These are phyloP conservation scores for Ceratocystis ficicola DNA, from an alignment of 2,329 filamentous ascomycete genomes.

Conservation along the genomic window DNA sequence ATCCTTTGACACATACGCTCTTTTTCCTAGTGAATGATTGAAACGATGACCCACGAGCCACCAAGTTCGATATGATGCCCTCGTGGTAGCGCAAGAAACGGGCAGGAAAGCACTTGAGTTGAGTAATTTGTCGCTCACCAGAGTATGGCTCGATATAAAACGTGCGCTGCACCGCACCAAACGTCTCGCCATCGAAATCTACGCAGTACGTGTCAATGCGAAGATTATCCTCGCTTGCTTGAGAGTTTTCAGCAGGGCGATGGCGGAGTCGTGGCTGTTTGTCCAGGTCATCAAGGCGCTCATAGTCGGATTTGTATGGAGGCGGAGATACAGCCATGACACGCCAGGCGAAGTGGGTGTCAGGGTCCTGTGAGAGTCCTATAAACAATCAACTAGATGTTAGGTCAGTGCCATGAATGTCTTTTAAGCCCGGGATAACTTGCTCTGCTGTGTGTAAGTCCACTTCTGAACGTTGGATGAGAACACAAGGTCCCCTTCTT, in stretches of 20 bases:
- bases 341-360: slow-evolving; percentile 33
- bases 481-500: not conserved
- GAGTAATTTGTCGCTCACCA: not conserved
- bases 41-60: not conserved
- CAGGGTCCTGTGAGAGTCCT: slow-evolving; percentile 25
- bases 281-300: slow-evolving; percentile 8
- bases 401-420: not conserved
- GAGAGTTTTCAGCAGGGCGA: too few relatives aligned
- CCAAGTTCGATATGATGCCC: not conserved
- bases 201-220: not conserved
- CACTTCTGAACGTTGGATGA: not conserved
- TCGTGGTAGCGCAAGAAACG: not conserved
- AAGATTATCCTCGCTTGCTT: not conserved
- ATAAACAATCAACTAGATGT: not conserved
- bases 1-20: not conserved
- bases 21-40: not conserved
- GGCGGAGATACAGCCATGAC: slow-evolving; percentile 25
- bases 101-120: not conserved
- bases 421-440: not conserved
- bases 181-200: not conserved
- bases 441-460: not conserved
- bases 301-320: not conserved
- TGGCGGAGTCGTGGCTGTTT: not conserved
- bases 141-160: not conserved
- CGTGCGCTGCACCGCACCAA: not conserved